Evolutionary conservation across 2,329 filamentous ascomycete species (phyloP), one percentile per base, ranked within the genome.

Genomic region (Mycosphaerella arachidis): DNA sequence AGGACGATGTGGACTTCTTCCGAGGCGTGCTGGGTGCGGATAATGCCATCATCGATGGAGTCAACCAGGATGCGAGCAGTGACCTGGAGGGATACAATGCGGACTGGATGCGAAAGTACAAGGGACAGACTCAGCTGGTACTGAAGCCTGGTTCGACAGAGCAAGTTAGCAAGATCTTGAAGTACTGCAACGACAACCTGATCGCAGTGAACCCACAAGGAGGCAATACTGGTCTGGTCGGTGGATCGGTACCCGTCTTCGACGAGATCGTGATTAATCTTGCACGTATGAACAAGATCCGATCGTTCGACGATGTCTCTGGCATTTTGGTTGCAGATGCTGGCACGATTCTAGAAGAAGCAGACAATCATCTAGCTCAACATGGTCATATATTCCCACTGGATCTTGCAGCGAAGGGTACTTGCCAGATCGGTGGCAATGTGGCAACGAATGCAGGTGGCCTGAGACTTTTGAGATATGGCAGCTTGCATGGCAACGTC

Each of bases 61-160:
- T 96, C 57, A 90, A 86, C 3, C 76, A 85, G 67, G 86, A 92
- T 75, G 86, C 86, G 13, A 78, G 82, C 2, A 89, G 90, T 69
- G 94, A 97, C 72, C 82, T 97, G 66, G 91, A 94, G 73, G 84
- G 90, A 7, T 99, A 92, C 82, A 99, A 99, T 77, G 86, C 87
- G 73, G 94, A 99, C 78, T 99, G 95, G 94, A 97, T 99, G 92
- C 88, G 90, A 76, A 99, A 99, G 78, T 99, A 96, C 79, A 87
- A 90, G 62, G 95, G 94, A 31, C 92, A 97, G 76, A 86, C 90
- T 62, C 86, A 87, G 71, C 80, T 99, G 29, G 92, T 97, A 4
- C 79, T 99, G 63, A 95, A 92, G 77, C 94, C 94, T 10, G 84
- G 83, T 55, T 89, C 85, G 16, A 93, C 91, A 0, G 87, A 93